Conservation (phyloP, 2,329 filamentous ascomycete species). For the Grosmannia huntii region DNA sequence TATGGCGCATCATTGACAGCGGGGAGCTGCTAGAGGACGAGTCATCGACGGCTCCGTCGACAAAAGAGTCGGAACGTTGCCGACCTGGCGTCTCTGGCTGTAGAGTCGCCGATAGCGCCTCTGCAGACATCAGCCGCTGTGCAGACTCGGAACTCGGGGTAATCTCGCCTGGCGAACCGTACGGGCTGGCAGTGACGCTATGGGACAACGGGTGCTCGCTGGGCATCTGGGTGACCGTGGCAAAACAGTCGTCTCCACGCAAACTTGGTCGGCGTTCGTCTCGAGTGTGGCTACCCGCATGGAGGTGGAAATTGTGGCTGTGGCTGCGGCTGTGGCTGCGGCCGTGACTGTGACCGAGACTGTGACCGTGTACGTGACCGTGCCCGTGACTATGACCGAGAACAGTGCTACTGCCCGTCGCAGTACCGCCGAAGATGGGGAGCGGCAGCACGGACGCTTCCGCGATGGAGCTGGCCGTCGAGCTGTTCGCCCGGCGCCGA, state of each 20-base stretch:
- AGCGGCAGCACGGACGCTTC: conserved; percentile 32
- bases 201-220: conserved; percentile 62
- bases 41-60: conserved; percentile 4
- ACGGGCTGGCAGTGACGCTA: conserved; percentile 59
- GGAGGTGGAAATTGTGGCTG: conserved; percentile 4
- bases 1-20: conserved; percentile 23
- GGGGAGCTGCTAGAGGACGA: background rate
- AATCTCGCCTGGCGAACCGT: conserved; percentile 25
- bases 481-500: conserved; percentile 46
- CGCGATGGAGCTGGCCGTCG: conserved; percentile 49
- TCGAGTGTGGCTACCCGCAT: conserved; percentile 24
- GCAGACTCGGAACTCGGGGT: conserved; percentile 10
- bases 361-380: conserved; percentile 4
- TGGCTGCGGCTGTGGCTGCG: conserved; percentile 3
- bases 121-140: conserved; percentile 11
- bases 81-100: conserved; percentile 6
- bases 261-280: conserved; percentile 41
- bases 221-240: conserved; percentile 29
- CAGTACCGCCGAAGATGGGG: conserved; percentile 23
- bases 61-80: conserved; percentile 20
- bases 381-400: background rate
- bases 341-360: conserved; percentile 4
- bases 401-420: background rate
- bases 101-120: background rate
- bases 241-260: conserved; percentile 42